These are phyloP conservation scores for Fusarium falciforme DNA, from an alignment of 2,329 filamentous ascomycete species.

Conservation along the genomic window DNA sequence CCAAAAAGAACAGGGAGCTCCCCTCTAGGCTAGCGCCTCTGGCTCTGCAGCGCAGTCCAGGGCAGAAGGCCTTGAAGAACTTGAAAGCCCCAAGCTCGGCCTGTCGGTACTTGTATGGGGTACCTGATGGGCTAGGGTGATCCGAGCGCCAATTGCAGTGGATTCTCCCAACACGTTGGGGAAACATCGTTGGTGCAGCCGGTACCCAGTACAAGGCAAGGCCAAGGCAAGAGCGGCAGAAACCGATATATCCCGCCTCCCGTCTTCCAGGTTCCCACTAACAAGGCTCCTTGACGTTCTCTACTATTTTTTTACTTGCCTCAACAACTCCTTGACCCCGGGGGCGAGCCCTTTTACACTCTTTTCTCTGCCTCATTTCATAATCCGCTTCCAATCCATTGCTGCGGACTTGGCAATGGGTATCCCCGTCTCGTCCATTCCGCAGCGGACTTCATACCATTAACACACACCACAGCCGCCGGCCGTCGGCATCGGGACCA, in stretches of 20 bases:
- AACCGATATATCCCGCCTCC: conserved; percentile 44
- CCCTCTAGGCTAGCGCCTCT: not conserved
- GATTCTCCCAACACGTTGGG: conserved; percentile 44
- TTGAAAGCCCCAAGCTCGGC: not conserved
- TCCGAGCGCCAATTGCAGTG: conserved; percentile 41
- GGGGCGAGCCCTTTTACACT: not conserved
- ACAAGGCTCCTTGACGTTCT: not conserved
- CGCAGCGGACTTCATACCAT: conserved; percentile 32
- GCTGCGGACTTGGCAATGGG: conserved; percentile 30
- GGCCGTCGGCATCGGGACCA: conserved; percentile 30
- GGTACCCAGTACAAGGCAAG: conserved; percentile 18
- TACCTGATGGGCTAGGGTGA: conserved; percentile 11
- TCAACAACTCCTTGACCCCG: conserved; percentile 5
- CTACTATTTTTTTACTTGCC: conserved; percentile 2
- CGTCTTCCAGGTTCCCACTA: conserved; percentile 5
- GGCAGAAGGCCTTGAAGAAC: not conserved
- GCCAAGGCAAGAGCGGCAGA: conserved; percentile 9
- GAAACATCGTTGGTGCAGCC: conserved; percentile 21
- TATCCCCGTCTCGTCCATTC: conserved; percentile 10
- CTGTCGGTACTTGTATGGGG: conserved; percentile 13
- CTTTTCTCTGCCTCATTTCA: not conserved
- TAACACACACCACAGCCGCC: conserved; percentile 8
- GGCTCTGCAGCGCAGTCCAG: not conserved
- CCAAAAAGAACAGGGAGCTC: conserved; percentile 23
- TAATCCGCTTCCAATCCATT: not conserved